Evolutionary conservation across 2,329 filamentous ascomycete species (phyloP), one percentile per base, ranked within the genome.

Genomic region (Ascochyta fabae): DNA sequence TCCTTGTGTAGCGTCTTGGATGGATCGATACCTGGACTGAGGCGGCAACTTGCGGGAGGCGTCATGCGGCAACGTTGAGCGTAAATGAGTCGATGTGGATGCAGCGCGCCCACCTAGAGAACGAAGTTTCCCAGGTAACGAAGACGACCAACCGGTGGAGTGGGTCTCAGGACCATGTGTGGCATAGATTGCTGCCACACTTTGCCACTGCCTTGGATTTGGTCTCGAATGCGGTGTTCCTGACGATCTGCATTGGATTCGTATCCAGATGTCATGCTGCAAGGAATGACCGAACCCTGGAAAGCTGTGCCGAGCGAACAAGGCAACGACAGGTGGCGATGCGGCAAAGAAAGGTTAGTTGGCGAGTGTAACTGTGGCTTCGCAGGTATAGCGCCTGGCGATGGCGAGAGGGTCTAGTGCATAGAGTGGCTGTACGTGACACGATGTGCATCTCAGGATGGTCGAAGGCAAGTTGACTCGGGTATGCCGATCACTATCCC

Each of bases 141-240:
- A 31, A 31, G 12, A 31, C 5, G 29, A 29, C 13, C 12, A 22
- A 27, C n/a, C 13, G 12, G 12, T 29, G 16, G 15, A 29, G 10
- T 3, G 27, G 22, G 42, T 19, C 22, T 40, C 42, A 34, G 8
- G 8, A 8, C n/a, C 26, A 26, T 3, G 39, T 9, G 16, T 43
- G 41, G 23, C 16, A 13, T 33, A 3, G 15, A n/a, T 23, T 19
- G 34, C 19, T 19, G 53, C 53, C 41, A 50, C 53, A 46, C 31
- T 26, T 56, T 31, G 53, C 47, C 47, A 56, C 47, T 38, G 53
- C 36, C 35, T 50, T 41, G 46, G 23, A 56, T 15, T 33, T 22
- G 15, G n/a, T 2, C 4, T 16, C 29, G 36, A 41, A 27, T n/a
- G 23, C 35, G 23, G 53, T 19, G 53, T 56, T 38, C 53, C 53